A percentile compares a stretch with the other conserved stretches of the same genome.
phyloP scores from a whole-genome alignment of 1,139 yeast genomes.

The Diutina pseudorugosa region DNA sequence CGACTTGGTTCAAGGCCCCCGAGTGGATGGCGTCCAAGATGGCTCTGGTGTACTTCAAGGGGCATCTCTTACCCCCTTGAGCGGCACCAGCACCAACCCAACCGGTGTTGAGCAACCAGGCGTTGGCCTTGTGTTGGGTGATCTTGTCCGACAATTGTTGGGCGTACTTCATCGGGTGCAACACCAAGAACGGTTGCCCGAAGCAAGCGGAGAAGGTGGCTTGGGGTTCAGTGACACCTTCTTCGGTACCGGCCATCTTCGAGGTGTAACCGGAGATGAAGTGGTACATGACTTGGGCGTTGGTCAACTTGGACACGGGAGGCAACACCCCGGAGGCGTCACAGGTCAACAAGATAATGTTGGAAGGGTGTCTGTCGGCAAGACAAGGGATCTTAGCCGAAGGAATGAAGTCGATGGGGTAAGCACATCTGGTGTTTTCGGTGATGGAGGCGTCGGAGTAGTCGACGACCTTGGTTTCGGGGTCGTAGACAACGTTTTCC shows the following conservation, averaged over 20 bases:
- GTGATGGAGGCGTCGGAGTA: conserved; percentile 74
- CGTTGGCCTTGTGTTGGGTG: conserved; percentile 76
- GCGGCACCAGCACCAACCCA: conserved; percentile 95
- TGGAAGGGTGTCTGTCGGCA: conserved; percentile 83
- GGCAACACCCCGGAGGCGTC: conserved; percentile 98
- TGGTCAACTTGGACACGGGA: conserved; percentile 87
- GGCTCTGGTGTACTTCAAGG: conserved; percentile 95
- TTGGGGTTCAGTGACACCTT: conserved; percentile 97
- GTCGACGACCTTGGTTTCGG: conserved; percentile 69
- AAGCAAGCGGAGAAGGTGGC: conserved; percentile 98
- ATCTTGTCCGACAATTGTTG: conserved; percentile 94
- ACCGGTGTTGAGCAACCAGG: conserved; percentile 97
- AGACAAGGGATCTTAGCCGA: conserved; percentile 93
- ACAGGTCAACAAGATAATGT: conserved; percentile 87
- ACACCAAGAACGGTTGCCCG: conserved; percentile 97
- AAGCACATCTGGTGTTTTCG: conserved; percentile 97
- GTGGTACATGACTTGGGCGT: conserved; percentile 97
- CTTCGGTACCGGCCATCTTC: conserved; percentile 99
- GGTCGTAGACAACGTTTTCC: conserved; percentile 88
- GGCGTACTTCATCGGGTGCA: conserved; percentile 98
- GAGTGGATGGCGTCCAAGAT: conserved; percentile 91
- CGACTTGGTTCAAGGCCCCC: conserved; percentile 72
- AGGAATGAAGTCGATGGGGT: conserved; percentile 95
- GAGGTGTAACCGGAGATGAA: conserved; percentile 98
- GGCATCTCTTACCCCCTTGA: conserved; percentile 95